A percentile compares a stretch with the other conserved stretches of the same genome.
Conservation (phyloP, 2,329 filamentous ascomycete species). For the Epichloe gansuensis region DNA sequence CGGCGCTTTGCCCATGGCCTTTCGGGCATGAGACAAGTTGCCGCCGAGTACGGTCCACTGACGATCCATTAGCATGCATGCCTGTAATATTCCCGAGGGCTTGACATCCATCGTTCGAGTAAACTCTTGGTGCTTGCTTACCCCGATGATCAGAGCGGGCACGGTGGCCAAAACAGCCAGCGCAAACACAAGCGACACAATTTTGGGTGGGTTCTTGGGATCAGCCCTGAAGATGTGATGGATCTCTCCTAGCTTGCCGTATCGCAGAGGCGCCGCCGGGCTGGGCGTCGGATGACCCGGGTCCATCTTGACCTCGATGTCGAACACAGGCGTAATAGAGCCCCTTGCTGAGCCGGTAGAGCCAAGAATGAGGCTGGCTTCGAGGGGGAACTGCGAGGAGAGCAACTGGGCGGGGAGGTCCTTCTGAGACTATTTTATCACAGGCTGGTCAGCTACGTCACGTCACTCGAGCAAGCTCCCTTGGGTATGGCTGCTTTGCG, state of each 20-base stretch:
- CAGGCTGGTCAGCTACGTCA: neutral
- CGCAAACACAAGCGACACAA: slow-evolving; percentile 70
- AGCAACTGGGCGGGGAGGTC: slow-evolving; percentile 81
- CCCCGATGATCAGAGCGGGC: slow-evolving; percentile 58
- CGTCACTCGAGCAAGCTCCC: neutral
- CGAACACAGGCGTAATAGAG: slow-evolving; percentile 59
- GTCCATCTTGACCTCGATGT: slow-evolving; percentile 55
- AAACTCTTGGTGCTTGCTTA: slow-evolving; percentile 23
- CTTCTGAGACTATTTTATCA: slow-evolving; percentile 56
- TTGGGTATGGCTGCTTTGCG: neutral
- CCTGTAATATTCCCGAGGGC: no score
- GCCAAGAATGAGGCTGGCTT: slow-evolving; percentile 71
- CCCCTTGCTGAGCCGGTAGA: slow-evolving; percentile 69
- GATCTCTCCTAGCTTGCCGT: slow-evolving; percentile 74
- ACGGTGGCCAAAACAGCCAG: slow-evolving; percentile 61
- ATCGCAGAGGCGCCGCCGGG: slow-evolving; percentile 62
- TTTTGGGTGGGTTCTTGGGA: slow-evolving; percentile 64
- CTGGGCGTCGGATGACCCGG: slow-evolving; percentile 44
- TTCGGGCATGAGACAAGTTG: slow-evolving; percentile 66
- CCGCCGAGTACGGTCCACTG: slow-evolving; percentile 75
- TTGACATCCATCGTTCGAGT: no score
- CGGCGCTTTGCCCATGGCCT: slow-evolving; percentile 65
- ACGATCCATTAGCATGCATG: slow-evolving; percentile 11
- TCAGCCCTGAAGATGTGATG: slow-evolving; percentile 80
- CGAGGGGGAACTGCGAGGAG: slow-evolving; percentile 51